A percentile compares a stretch with the other conserved stretches of the same genome.
Conservation (phyloP, 225 moss, liverwort and hornwort genomes). For the Sphagnum contortum region DNA sequence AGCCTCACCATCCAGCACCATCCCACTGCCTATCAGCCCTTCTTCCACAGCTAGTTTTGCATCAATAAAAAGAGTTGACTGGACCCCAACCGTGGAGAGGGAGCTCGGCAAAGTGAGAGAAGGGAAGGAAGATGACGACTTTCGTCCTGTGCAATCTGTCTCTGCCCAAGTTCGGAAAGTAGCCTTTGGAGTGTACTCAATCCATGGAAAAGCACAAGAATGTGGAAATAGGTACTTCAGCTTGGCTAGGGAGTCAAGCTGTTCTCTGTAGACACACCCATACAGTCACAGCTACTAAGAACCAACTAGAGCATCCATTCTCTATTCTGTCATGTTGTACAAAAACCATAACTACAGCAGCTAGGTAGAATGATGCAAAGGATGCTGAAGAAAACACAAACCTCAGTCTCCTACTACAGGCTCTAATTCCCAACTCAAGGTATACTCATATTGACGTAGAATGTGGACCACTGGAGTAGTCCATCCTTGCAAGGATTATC, state of each 20-base stretch:
- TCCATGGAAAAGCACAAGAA: slow-evolving; percentile 56
- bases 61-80: slow-evolving; percentile 7
- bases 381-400: no score
- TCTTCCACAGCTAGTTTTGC: slow-evolving; percentile 8
- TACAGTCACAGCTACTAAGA: no score
- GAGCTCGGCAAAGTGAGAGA: slow-evolving; percentile 24
- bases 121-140: slow-evolving; percentile 28
- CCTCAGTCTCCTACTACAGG: no score
- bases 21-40: slow-evolving; percentile 10
- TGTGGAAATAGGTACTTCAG: slow-evolving; percentile 63
- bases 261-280: slow-evolving; percentile 49
- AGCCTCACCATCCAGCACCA: slow-evolving; percentile 55
- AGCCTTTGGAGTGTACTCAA: slow-evolving; percentile 42
- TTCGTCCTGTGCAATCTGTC: slow-evolving; percentile 43
- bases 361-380: no score
- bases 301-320: no score
- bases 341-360: no score
- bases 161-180: slow-evolving; percentile 69
- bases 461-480: no score
- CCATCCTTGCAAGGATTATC: neutral
- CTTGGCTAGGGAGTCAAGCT: slow-evolving; percentile 76
- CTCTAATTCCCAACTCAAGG: no score
- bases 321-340: no score
- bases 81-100: slow-evolving; percentile 17
- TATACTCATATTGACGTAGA: no score